Conservation (phyloP, 192 early-diverging fungal genomes). For the Dimargaris xerosporica region DNA sequence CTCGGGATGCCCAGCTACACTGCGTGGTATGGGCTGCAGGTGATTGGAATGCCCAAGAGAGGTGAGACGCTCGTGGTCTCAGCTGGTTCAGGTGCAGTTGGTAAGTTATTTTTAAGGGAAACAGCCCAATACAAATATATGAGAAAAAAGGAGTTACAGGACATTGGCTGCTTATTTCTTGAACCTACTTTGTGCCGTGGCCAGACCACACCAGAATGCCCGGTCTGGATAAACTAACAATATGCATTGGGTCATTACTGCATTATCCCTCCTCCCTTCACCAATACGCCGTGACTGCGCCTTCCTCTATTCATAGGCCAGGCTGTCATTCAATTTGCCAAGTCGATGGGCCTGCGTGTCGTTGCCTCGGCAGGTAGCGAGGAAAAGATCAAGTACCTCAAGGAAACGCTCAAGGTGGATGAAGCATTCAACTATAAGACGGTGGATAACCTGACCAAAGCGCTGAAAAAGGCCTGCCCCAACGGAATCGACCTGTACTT, state of each 20-base stretch:
- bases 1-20: constrained; percentile 73
- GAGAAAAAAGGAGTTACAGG: constrained; percentile 5
- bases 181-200: background rate
- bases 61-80: constrained; percentile 75
- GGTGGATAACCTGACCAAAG: constrained; percentile 21
- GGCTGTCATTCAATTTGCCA: constrained; percentile 66
- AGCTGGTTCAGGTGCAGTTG: constrained; percentile 64
- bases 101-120: constrained; percentile 6
- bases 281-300: no score
- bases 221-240: background rate
- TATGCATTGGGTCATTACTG: background rate
- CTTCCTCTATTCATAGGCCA: constrained; percentile 24
- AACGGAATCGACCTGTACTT: constrained; percentile 78
- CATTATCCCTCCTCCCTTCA: no score
- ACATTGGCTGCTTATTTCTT: background rate
- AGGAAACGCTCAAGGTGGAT: constrained; percentile 52
- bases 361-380: constrained; percentile 72
- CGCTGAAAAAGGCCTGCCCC: constrained; percentile 47
- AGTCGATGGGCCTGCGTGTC: constrained; percentile 54
- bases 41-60: constrained; percentile 48
- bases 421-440: constrained; percentile 90
- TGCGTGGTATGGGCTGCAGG: constrained; percentile 47
- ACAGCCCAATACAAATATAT: constrained; percentile 18
- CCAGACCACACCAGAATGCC: background rate
- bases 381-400: constrained; percentile 61